These are phyloP conservation scores for Penicillium bialowiezense DNA, from an alignment of 495 filamentous ascomycete species.

Conservation along the genomic window DNA sequence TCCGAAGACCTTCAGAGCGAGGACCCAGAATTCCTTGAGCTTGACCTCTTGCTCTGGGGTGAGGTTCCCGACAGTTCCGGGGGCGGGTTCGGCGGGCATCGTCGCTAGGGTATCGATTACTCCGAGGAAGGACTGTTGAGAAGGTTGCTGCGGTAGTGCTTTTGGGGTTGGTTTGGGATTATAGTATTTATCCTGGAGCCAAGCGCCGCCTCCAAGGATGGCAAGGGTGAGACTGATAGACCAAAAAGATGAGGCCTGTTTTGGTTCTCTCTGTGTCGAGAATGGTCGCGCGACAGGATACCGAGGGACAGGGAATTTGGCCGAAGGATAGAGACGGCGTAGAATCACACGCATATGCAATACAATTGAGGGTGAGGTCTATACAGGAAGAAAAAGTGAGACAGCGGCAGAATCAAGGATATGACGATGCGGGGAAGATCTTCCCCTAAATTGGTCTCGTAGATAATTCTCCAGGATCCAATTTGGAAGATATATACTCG, in stretches of 20 bases:
- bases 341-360: slow-evolving; percentile 39
- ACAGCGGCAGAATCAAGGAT: slow-evolving; percentile 8
- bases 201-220: slow-evolving; percentile 33
- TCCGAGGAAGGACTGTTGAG: slow-evolving; percentile 28
- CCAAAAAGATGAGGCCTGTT: slow-evolving; percentile 40
- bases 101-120: slow-evolving; percentile 41
- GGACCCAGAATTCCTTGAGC: slow-evolving; percentile 80
- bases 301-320: slow-evolving; percentile 22
- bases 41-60: slow-evolving; percentile 87
- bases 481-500: no score
- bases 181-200: slow-evolving; percentile 35
- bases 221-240: slow-evolving; percentile 33
- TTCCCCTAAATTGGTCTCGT: background rate
- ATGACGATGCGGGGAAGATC: slow-evolving; percentile 14
- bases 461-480: background rate
- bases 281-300: slow-evolving; percentile 21
- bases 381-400: slow-evolving; percentile 1
- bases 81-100: slow-evolving; percentile 46
- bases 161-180: slow-evolving; percentile 10
- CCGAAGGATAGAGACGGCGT: slow-evolving; percentile 36
- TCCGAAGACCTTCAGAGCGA: slow-evolving; percentile 76
- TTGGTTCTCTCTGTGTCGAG: slow-evolving; percentile 36
- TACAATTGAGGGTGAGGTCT: slow-evolving; percentile 2
- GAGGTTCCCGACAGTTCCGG: slow-evolving; percentile 82
- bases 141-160: slow-evolving; percentile 3